A percentile compares a stretch with the other conserved stretches of the same genome.
phyloP scores from a whole-genome alignment of 257 asterid genomes.

The Apocynum venetum region DNA sequence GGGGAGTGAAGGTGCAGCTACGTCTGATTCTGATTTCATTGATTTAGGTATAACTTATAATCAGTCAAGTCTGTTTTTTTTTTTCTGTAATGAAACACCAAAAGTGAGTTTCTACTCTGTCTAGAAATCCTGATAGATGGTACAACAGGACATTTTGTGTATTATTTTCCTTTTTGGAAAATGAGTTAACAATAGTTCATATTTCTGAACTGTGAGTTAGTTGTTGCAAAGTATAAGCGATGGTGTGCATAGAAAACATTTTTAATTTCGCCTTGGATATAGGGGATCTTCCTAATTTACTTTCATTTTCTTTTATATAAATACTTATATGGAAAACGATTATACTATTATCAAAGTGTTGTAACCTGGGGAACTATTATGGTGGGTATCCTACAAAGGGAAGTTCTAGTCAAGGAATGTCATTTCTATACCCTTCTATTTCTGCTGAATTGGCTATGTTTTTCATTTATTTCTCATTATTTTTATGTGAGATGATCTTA shows the following conservation, averaged over 20 bases:
- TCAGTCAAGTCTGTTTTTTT: neutral
- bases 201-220: neutral
- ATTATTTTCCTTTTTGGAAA: neutral
- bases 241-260: no score
- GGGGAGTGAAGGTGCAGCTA: neutral
- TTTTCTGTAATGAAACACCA: neutral
- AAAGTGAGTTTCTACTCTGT: neutral
- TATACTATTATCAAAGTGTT: neutral
- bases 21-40: conserved; percentile 15
- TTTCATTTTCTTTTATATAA: neutral
- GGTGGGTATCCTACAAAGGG: neutral
- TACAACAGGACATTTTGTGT: neutral
- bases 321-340: neutral
- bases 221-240: neutral
- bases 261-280: neutral
- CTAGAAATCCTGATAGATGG: neutral
- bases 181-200: neutral
- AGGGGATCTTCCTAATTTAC: no score
- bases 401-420: neutral
- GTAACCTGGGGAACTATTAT: neutral
- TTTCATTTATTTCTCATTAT: neutral
- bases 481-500: neutral
- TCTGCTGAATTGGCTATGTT: neutral
- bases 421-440: neutral
- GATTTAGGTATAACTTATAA: neutral